These are phyloP conservation scores for Suillus weaverae DNA, from an alignment of 768 basidiomycete genomes.

Conservation along the genomic window DNA sequence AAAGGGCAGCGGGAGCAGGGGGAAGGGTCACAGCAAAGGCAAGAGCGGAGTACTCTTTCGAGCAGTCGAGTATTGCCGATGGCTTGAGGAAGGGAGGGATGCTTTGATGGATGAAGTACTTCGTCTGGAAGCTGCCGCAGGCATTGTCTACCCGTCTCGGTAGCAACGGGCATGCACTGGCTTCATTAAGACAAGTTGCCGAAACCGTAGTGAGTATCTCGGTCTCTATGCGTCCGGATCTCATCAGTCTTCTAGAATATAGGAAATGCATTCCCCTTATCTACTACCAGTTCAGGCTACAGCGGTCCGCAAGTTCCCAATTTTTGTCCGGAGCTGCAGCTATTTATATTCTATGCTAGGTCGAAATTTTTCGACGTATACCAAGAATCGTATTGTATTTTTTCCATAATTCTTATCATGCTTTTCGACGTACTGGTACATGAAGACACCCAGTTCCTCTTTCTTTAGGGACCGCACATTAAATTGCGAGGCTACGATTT, in stretches of 20 bases:
- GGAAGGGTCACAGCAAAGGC: conserved; percentile 72
- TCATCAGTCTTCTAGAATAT: background rate
- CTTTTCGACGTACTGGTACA: background rate
- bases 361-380: background rate
- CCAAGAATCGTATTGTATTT: background rate
- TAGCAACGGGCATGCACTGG: background rate
- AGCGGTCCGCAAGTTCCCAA: background rate
- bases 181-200: background rate
- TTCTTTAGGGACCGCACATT: background rate
- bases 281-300: background rate
- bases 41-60: conserved; percentile 89
- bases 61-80: conserved; percentile 81
- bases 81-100: conserved; percentile 82
- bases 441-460: background rate
- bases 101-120: conserved; percentile 68
- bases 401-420: background rate
- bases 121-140: conserved; percentile 66
- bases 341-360: background rate
- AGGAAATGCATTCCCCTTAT: background rate
- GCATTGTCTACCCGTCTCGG: conserved; percentile 34
- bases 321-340: too few species aligned
- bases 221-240: background rate
- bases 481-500: background rate
- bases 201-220: background rate
- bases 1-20: conserved; percentile 69